Base-by-base conservation (phyloP, 331 rosid species). In the Quercus lobata region DNA sequence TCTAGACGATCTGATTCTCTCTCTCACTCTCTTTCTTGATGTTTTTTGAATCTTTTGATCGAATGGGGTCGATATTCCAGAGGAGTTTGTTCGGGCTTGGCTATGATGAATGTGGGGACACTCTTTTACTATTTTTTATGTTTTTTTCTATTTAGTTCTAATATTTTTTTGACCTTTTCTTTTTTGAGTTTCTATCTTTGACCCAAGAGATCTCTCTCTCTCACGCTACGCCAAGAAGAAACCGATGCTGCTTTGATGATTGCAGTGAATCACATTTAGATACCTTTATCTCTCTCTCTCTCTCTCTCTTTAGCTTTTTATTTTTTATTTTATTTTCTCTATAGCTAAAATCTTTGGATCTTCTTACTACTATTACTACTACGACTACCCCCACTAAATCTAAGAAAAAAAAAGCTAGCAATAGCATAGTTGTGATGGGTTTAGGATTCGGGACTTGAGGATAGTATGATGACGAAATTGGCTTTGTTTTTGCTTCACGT, bases 1-100 rank as follows among this genome's bases (percentile, higher is more conserved):
- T 94, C 98, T 81, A 91, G 87, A 86, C 92, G 97, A 94, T 91
- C 98, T 82, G 98, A 94, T 94, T 91, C 91, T 79, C 83, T 66
- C 75, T 61, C 62, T 74, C 86, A 72, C 75, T 54, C 76, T 74
- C 75, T 62, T 15, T 65, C 82, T 74, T 80, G 83, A 72, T 85
- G 82, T 89, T 83, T 82, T 91, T 93, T 90, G 87, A 91, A 91
- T 84, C 94, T 91, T 87, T 86, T 82, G 87, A 88, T 93, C 91
- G 69, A 84, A 82, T 78, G 79, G 88, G 91, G 84, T 85, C 90
- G 80, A 75, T 78, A 53, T 82, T 83, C 83, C 87, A 82, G 84
- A 81, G 79, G 83, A 83, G 73, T 87, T 87, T 85, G 85, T 84
- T 90, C 87, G 83, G 92, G 79, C 84, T 86, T 69, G 57, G 77